Percentiles rank a stretch among this genome's conserved stretches.
These are phyloP conservation scores for Takashimella tepidaria DNA, from an alignment of 1,284 basidiomycete species.

Conservation along the genomic window DNA sequence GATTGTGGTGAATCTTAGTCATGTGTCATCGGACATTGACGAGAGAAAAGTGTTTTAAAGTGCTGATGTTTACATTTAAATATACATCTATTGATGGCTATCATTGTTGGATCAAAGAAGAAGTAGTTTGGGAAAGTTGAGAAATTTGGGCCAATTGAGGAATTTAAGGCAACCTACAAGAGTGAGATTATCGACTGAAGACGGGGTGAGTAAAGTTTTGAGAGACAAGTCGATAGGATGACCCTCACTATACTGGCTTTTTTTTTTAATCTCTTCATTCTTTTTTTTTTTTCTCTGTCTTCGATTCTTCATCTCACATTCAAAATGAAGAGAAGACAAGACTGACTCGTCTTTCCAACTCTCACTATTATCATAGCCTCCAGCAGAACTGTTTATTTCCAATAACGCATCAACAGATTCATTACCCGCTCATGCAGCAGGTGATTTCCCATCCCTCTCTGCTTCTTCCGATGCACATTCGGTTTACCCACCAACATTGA, in stretches of 20 bases:
- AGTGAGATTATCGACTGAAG: constrained; percentile 6
- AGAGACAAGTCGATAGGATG: neutral
- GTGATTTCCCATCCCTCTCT: constrained; percentile 10
- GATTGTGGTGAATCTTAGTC: neutral
- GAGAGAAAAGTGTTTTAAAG: neutral
- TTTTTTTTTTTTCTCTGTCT: neutral
- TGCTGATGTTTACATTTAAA: neutral
- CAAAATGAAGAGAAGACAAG: neutral
- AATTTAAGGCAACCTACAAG: neutral
- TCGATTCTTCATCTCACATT: neutral
- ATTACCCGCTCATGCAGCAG: constrained; percentile 23
- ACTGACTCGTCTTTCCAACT: neutral
- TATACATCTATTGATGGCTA: neutral
- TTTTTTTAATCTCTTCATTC: neutral
- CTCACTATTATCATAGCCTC: constrained; percentile 19
- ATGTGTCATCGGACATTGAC: neutral
- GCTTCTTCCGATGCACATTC: neutral
- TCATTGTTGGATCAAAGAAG: too few relatives aligned
- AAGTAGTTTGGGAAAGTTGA: neutral
- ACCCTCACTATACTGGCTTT: neutral
- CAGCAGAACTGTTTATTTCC: constrained; percentile 30
- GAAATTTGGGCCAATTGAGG: neutral
- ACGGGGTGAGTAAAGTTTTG: constrained; percentile 12
- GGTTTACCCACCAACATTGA: constrained; percentile 4
- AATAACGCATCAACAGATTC: constrained; percentile 39